Percentiles rank a stretch among this genome's conserved stretches.
Evolutionary conservation across 306 rosid genomes (phyloP).

Genomic region (Citrullus colocynthis): DNA sequence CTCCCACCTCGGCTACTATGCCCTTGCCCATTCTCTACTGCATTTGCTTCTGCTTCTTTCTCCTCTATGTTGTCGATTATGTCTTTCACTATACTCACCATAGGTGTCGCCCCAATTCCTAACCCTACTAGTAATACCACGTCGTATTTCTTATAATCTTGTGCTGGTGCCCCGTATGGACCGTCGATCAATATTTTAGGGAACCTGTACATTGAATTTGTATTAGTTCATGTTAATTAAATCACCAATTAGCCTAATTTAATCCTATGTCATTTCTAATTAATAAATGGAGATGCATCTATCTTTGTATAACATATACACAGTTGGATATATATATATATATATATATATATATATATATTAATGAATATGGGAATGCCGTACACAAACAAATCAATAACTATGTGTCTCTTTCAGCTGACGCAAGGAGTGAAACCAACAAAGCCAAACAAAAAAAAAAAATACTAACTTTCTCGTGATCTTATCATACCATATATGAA

Average conservation of each 20-base stretch:
- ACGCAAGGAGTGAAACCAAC: not conserved
- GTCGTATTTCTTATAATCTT: conserved; percentile 50
- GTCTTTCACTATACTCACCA: conserved; percentile 54
- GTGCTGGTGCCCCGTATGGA: conserved; percentile 54
- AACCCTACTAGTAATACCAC: conserved; percentile 46
- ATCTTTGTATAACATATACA: too few species aligned
- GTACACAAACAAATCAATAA: not conserved
- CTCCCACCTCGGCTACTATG: not conserved
- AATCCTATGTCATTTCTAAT: too few species aligned
- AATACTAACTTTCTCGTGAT: not conserved
- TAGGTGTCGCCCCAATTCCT: conserved; percentile 55
- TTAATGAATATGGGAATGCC: not conserved
- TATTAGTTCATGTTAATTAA: not conserved
- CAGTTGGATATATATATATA: too few species aligned
- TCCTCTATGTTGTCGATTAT: conserved; percentile 31
- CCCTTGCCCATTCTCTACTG: conserved; percentile 13
- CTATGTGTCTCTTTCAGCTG: not conserved
- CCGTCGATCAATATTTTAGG: conserved; percentile 48
- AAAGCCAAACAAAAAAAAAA: not conserved
- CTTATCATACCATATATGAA: not conserved
- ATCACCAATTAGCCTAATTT: too few species aligned
- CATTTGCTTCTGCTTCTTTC: conserved; percentile 7
- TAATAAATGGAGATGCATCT: too few species aligned
- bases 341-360: too few species aligned
- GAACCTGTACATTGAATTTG: conserved; percentile 6